Base-by-base conservation (phyloP, 495 filamentous ascomycete species). In the Platismatia glauca region DNA sequence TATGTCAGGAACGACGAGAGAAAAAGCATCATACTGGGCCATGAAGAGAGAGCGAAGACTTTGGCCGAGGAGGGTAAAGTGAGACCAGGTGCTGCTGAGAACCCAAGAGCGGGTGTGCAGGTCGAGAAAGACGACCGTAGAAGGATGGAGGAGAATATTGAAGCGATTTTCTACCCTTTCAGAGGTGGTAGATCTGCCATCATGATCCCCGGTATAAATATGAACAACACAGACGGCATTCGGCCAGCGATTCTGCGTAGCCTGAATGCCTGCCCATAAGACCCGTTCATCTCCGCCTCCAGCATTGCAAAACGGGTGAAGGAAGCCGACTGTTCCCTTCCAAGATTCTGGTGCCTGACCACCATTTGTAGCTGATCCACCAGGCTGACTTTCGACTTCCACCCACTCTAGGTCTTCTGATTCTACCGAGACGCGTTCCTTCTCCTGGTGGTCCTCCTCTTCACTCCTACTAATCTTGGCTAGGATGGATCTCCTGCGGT, bases 261-360 rank as follows among this genome's bases (percentile, higher is more conserved):
- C 90, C 67, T 87, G 85, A 59, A 98, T 87, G 13, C 95, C 94
- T 65, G 92, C 93, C 91, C 94, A 98, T 48, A 98, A 83, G 35
- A 98, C 95, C 72, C 94, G 82, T 76, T 98, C 94, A 62, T 95
- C 94, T 46, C 94, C 94, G 38, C 94, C 94, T 34, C 93, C 94
- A 46, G 94, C 95, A 76, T 97, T 97, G 73, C 90, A 92, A 67
- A 66, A 63, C 57, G 94, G 94, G 71, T 98, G 94, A 70, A 98
- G 95, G 82, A 98, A 97, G 22, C 92, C 94, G 44, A 96, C 84
- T 35, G 96, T 74, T 7, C 91, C 91, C 65, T 86, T 78, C 88
- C 88, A 95, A 16, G 88, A 83, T 59, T 78, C 71, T 39, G 71
- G 77, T 67, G 60, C 73, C 73, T n/a, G 66, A 74, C 65, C 77